These are phyloP conservation scores for Penicillium sp. DNA, from an alignment of 2,329 filamentous ascomycete species.

Conservation along the genomic window DNA sequence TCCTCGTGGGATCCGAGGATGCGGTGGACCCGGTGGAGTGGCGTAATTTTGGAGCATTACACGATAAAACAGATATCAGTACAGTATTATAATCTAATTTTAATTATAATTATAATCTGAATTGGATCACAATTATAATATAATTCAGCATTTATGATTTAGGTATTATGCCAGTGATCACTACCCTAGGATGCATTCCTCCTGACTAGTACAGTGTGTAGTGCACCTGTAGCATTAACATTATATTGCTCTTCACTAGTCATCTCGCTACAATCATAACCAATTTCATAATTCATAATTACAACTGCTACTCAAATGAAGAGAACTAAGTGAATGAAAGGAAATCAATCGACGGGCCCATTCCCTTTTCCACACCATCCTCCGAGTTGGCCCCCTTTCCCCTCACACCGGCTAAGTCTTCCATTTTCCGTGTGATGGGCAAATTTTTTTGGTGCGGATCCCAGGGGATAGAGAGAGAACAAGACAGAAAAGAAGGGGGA, in stretches of 20 bases:
- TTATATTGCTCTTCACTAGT: too few relatives aligned
- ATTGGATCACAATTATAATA: background rate
- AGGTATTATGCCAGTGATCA: too few relatives aligned
- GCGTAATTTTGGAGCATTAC: conserved; percentile 24
- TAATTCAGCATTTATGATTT: too few relatives aligned
- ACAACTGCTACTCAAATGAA: too few relatives aligned
- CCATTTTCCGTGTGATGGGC: conserved; percentile 21
- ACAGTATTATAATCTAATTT: background rate
- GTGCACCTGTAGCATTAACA: too few relatives aligned
- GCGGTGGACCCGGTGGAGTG: conserved; percentile 33
- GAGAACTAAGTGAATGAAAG: too few relatives aligned
- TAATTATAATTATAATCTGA: background rate
- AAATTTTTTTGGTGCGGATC: conserved; percentile 13
- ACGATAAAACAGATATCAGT: conserved; percentile 3
- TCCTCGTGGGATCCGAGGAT: conserved; percentile 46
- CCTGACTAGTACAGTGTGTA: too few relatives aligned
- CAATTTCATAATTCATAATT: too few relatives aligned
- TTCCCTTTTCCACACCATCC: conserved; percentile 25
- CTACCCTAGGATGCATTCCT: too few relatives aligned
- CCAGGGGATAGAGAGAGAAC: too few relatives aligned
- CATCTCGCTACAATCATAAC: too few relatives aligned
- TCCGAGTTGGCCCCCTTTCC: conserved; percentile 31
- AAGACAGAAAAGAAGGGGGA: conserved; percentile 10
- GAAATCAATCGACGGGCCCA: conserved; percentile 26
- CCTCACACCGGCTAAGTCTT: conserved; percentile 26